Conservation (phyloP, 2,329 filamentous ascomycete species). For the Venturia carpophila region DNA sequence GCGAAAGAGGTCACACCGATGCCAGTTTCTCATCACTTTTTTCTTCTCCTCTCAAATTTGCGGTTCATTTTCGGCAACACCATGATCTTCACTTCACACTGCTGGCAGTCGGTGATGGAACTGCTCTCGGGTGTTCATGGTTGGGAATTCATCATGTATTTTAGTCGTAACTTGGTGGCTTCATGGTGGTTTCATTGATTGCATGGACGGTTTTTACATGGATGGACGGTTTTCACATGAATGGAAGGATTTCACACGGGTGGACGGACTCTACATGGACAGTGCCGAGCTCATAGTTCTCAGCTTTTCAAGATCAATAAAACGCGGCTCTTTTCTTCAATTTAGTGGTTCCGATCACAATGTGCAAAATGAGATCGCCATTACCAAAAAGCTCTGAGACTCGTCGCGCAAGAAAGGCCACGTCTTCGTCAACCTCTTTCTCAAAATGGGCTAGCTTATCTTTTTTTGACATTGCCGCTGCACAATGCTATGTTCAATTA, state of each 20-base stretch:
- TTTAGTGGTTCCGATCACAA: background rate
- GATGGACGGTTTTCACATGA: background rate
- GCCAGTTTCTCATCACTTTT: background rate
- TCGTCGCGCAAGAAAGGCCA: too few relatives aligned
- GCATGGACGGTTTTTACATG: background rate
- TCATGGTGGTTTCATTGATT: background rate
- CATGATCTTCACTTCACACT: background rate
- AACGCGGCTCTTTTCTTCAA: background rate
- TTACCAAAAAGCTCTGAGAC: background rate
- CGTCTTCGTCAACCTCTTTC: too few relatives aligned
- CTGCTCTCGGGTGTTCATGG: background rate
- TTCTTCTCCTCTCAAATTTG: background rate
- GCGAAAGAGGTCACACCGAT: background rate
- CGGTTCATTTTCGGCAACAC: background rate
- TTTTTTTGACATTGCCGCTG: too few relatives aligned
- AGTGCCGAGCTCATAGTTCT: background rate
- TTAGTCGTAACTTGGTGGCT: background rate
- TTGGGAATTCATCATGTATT: constrained; percentile 1
- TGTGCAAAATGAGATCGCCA: background rate
- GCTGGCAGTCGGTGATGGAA: background rate
- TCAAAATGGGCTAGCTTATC: too few relatives aligned
- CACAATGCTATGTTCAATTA: too few relatives aligned
- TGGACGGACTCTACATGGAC: background rate
- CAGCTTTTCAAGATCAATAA: background rate
- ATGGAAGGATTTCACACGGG: too few relatives aligned